phyloP scores from a whole-genome alignment of 31 red algal genomes.

The Odonthalia washingtoniensis region DNA sequence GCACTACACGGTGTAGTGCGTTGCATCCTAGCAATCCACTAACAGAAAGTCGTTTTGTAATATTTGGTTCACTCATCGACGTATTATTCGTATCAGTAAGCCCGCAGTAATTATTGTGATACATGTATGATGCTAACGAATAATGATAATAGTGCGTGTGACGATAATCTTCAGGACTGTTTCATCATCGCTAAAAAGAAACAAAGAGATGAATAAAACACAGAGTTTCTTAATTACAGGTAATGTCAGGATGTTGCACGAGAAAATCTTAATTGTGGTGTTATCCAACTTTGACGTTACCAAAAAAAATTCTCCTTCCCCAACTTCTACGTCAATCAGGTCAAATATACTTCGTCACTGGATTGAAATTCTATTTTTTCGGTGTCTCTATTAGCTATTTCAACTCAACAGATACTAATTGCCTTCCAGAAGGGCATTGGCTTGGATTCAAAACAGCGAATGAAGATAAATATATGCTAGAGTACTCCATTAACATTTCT shows the following conservation, averaged over 20 bases:
- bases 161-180: not conserved
- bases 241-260: not conserved
- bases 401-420: not conserved
- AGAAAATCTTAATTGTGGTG: not conserved
- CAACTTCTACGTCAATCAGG: not conserved
- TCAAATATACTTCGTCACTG: conserved; percentile 23
- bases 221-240: conserved; percentile 9
- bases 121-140: conserved; percentile 21
- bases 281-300: conserved; percentile 18
- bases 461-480: conserved; percentile 2
- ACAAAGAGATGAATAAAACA: not conserved
- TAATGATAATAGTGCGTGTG: not conserved
- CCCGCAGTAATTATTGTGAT: too few relatives aligned
- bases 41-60: not conserved
- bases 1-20: not conserved
- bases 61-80: not conserved
- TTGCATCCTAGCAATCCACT: not conserved
- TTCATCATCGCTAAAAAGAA: not conserved
- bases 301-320: conserved; percentile 12
- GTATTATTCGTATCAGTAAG: not conserved
- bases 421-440: conserved; percentile 14
- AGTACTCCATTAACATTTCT: not conserved
- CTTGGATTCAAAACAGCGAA: conserved; percentile 6
- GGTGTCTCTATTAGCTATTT: conserved; percentile 1
- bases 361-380: conserved; percentile 38